Conservation (phyloP, 495 filamentous ascomycete species). For the Parmelia sp. region DNA sequence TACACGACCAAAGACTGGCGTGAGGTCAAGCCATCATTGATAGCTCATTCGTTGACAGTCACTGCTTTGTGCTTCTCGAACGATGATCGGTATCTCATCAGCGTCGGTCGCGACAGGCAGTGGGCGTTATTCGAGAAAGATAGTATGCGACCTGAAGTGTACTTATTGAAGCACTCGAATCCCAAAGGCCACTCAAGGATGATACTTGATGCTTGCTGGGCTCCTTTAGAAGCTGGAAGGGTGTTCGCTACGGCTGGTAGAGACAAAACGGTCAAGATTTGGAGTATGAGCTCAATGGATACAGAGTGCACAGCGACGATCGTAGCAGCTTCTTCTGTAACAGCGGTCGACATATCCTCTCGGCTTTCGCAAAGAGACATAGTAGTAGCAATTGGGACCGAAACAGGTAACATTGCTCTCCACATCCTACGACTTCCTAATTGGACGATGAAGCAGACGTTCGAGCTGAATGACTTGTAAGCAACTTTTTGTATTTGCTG, state of each 20-base stretch:
- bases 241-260: conserved; percentile 82
- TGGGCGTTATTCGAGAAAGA: conserved; percentile 71
- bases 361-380: conserved; percentile 36
- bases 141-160: conserved; percentile 38
- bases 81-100: conserved; percentile 69
- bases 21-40: conserved; percentile 74
- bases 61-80: conserved; percentile 69
- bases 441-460: conserved; percentile 41
- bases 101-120: conserved; percentile 84
- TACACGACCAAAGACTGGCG: conserved; percentile 83
- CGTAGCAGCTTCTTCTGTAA: conserved; percentile 55
- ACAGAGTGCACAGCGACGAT: conserved; percentile 46
- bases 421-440: conserved; percentile 37
- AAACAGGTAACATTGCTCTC: conserved; percentile 41
- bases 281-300: conserved; percentile 44
- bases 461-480: conserved; percentile 15
- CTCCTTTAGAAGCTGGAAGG: conserved; percentile 40
- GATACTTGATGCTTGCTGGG: conserved; percentile 83
- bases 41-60: conserved; percentile 77
- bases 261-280: conserved; percentile 80
- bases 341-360: conserved; percentile 65
- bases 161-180: conserved; percentile 53
- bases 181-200: conserved; percentile 84
- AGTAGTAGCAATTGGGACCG: conserved; percentile 61
- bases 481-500: conserved; percentile 3